These are phyloP conservation scores for Misopates orontium DNA, from an alignment of 257 asterid genomes.

Conservation along the genomic window DNA sequence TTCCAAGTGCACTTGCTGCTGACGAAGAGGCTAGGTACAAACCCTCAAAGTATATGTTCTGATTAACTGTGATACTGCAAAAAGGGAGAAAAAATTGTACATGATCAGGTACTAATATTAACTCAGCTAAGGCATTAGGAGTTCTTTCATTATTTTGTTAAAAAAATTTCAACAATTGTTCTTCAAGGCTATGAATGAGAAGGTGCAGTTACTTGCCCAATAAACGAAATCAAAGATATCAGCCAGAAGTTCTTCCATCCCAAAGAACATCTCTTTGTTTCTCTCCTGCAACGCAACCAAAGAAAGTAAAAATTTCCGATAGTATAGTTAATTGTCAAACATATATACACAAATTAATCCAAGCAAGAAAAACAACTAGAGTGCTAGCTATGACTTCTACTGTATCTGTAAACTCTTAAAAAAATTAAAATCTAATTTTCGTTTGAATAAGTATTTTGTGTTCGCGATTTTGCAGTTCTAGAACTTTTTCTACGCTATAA, in stretches of 20 bases:
- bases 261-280: constrained; percentile 8
- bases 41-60: constrained; percentile 41
- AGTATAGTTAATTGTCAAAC: too few relatives aligned
- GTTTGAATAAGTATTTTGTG: too few relatives aligned
- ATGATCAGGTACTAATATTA: too few relatives aligned
- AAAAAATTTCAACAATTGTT: background rate
- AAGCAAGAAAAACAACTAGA: background rate
- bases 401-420: too few relatives aligned
- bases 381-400: too few relatives aligned
- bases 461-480: too few relatives aligned
- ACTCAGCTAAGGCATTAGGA: too few relatives aligned
- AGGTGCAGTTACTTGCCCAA: constrained; percentile 13
- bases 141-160: too few relatives aligned
- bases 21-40: constrained; percentile 40
- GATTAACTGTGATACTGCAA: constrained; percentile 43
- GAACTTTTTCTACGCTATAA: too few relatives aligned
- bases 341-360: too few relatives aligned
- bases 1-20: constrained; percentile 44
- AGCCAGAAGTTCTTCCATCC: constrained; percentile 21
- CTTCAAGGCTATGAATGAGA: background rate
- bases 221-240: constrained; percentile 12
- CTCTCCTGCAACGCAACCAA: constrained; percentile 12
- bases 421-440: too few relatives aligned
- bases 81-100: background rate
- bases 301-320: too few relatives aligned